Conservation (phyloP, 257 asterid species). For the Solanum appendiculatum region DNA sequence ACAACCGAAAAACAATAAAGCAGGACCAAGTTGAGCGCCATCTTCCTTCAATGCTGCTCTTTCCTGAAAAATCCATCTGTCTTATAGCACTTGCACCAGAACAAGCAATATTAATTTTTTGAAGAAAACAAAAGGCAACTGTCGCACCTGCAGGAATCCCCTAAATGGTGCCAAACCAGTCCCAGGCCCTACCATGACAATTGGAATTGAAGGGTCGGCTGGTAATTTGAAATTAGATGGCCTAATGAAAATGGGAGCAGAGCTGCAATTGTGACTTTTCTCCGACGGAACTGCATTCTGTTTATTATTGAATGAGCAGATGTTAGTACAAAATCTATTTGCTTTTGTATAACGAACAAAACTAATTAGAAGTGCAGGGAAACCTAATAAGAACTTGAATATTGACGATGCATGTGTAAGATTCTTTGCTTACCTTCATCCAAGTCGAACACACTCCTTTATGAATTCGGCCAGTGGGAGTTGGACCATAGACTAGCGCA, state of each 20-base stretch:
- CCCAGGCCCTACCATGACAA: slow-evolving; percentile 78
- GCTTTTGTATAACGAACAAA: neutral
- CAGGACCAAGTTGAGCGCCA: slow-evolving; percentile 63
- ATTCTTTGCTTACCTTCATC: slow-evolving; percentile 52
- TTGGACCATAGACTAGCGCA: slow-evolving; percentile 61
- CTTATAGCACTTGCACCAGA: neutral
- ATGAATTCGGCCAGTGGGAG: slow-evolving; percentile 72
- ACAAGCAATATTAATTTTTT: neutral
- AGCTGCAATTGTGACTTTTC: slow-evolving; percentile 37
- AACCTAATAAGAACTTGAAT: neutral
- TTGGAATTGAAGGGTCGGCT: slow-evolving; percentile 49
- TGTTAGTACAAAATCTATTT: neutral
- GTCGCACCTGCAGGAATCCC: slow-evolving; percentile 59
- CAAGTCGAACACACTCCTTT: slow-evolving; percentile 83
- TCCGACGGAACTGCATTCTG: slow-evolving; percentile 60
- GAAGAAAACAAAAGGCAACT: neutral
- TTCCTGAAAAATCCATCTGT: slow-evolving; percentile 37
- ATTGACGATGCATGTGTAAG: neutral
- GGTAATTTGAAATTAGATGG: slow-evolving; percentile 68
- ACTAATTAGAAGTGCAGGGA: neutral
- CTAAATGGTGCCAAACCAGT: slow-evolving; percentile 86
- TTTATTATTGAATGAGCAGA: slow-evolving; percentile 4
- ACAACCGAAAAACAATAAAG: slow-evolving; percentile 61
- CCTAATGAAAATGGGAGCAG: slow-evolving; percentile 64
- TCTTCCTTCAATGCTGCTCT: slow-evolving; percentile 46